These are phyloP conservation scores for Lolium multiflorum DNA, from an alignment of 176 grass and related monocot genomes.

Conservation along the genomic window DNA sequence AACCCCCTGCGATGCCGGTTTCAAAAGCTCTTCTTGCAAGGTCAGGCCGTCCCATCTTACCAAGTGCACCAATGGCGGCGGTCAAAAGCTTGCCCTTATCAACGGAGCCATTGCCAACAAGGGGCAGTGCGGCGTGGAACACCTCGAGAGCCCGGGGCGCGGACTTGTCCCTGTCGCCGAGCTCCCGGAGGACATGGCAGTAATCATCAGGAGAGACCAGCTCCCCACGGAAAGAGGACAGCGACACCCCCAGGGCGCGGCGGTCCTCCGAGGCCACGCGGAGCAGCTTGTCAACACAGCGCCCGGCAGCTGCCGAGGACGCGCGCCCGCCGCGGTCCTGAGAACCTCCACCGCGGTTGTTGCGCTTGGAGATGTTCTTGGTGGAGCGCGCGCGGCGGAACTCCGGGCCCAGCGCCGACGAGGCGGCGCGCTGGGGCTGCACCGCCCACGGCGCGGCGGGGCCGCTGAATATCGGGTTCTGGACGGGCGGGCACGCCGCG, in stretches of 20 bases:
- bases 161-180: constrained; percentile 60
- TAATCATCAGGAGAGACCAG: constrained; percentile 78
- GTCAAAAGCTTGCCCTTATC: constrained; percentile 89
- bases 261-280: constrained; percentile 50
- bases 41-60: constrained; percentile 77
- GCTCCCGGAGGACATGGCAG: constrained; percentile 69
- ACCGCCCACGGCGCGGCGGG: constrained; percentile 45
- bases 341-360: constrained; percentile 45
- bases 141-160: constrained; percentile 57
- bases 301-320: constrained; percentile 46
- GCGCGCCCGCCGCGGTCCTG: constrained; percentile 32
- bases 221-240: constrained; percentile 53
- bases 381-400: constrained; percentile 80
- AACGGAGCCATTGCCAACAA: constrained; percentile 53
- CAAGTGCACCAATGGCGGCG: constrained; percentile 65
- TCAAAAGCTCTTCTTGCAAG: constrained; percentile 85
- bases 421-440: constrained; percentile 44
- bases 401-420: constrained; percentile 54
- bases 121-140: constrained; percentile 63
- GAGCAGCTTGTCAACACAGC: constrained; percentile 73
- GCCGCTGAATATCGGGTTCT: constrained; percentile 61
- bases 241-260: constrained; percentile 28
- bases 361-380: constrained; percentile 85
- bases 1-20: constrained; percentile 54
- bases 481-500: constrained; percentile 38